phyloP scores from a whole-genome alignment of 163 green algal genomes.

The Scenedesmus sp. region DNA sequence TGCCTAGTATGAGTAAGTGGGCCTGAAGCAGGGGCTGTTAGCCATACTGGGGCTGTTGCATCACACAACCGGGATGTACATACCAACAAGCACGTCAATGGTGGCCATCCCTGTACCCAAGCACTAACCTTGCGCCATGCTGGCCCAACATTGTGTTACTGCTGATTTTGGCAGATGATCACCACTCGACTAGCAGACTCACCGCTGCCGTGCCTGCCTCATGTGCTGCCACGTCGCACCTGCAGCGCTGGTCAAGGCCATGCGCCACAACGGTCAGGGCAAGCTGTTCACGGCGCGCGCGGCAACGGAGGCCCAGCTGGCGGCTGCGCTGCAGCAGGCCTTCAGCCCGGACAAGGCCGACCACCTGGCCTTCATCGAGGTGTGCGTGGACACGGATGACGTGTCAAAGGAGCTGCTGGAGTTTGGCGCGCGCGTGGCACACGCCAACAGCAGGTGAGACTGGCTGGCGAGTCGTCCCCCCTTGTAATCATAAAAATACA shows the following conservation, averaged over 20 bases:
- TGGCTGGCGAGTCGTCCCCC: too few relatives aligned
- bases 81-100: too few relatives aligned
- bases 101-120: too few relatives aligned
- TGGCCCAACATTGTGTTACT: too few relatives aligned
- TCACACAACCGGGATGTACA: too few relatives aligned
- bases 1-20: not conserved
- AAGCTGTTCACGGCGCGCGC: slow-evolving; percentile 74
- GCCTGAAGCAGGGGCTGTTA: too few relatives aligned
- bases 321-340: slow-evolving; percentile 65
- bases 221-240: not conserved
- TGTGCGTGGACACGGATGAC: slow-evolving; percentile 64
- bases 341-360: slow-evolving; percentile 58
- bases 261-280: slow-evolving; percentile 37
- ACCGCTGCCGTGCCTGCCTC: not conserved
- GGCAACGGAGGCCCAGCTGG: slow-evolving; percentile 77
- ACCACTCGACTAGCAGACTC: too few relatives aligned
- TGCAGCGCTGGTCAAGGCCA: not conserved
- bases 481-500: not conserved
- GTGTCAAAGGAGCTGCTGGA: slow-evolving; percentile 46
- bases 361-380: slow-evolving; percentile 85
- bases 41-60: too few relatives aligned
- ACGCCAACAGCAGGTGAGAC: slow-evolving; percentile 30
- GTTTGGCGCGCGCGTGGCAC: slow-evolving; percentile 48
- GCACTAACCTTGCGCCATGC: too few relatives aligned
- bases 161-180: too few relatives aligned